Evolutionary conservation across 1,139 yeast genomes (phyloP).

Genomic region (Candida neerlandica): DNA sequence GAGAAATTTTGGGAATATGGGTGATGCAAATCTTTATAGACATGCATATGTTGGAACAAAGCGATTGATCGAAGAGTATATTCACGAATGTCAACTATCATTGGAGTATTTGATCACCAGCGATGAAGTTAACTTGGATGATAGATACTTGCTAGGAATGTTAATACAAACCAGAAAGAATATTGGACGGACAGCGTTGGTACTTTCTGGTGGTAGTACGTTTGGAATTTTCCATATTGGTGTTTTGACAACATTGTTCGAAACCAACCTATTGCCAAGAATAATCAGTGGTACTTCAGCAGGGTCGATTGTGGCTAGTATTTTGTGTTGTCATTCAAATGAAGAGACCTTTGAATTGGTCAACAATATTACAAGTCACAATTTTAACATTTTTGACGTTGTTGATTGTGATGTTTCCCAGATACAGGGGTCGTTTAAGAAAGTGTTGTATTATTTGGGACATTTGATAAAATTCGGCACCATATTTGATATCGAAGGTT

Average conservation of each 20-base stretch:
- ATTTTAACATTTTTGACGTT: constrained; percentile 70
- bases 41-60: constrained; percentile 89
- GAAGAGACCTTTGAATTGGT: constrained; percentile 68
- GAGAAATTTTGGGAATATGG: constrained; percentile 86
- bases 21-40: constrained; percentile 74
- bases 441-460: constrained; percentile 34
- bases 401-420: constrained; percentile 32
- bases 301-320: constrained; percentile 92
- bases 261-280: constrained; percentile 75
- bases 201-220: constrained; percentile 93
- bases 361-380: constrained; percentile 53
- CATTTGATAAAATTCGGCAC: constrained; percentile 81
- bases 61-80: constrained; percentile 75
- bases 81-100: constrained; percentile 71
- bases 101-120: constrained; percentile 51
- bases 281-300: constrained; percentile 96
- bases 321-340: constrained; percentile 77
- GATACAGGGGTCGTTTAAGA: constrained; percentile 43
- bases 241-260: constrained; percentile 76
- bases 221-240: constrained; percentile 94
- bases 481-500: constrained; percentile 76
- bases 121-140: constrained; percentile 58
- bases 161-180: constrained; percentile 86
- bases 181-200: constrained; percentile 90
- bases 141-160: constrained; percentile 70